Percentiles rank a stretch among this genome's conserved stretches.
phyloP scores from a whole-genome alignment of 148 eudicot genomes.

The Oxyria digyna region DNA sequence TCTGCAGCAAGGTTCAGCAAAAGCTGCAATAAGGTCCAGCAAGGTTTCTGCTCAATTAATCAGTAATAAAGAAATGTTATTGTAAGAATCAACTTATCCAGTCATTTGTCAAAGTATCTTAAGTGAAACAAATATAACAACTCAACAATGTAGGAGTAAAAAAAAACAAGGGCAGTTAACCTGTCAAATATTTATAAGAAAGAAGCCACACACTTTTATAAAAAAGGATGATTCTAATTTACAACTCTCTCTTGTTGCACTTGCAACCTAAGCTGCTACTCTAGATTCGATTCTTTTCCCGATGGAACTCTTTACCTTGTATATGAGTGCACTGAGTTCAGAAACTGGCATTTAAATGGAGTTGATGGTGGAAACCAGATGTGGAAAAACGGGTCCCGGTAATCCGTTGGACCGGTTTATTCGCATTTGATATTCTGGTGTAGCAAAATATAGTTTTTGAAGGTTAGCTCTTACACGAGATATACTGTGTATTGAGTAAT shows the following conservation, averaged over 20 bases:
- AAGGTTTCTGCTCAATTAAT: too few relatives aligned
- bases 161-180: neutral
- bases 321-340: neutral
- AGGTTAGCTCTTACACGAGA: constrained; percentile 1
- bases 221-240: neutral
- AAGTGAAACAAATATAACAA: neutral
- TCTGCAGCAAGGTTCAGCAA: too few relatives aligned
- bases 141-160: neutral
- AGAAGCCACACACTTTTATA: neutral
- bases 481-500: neutral
- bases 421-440: neutral
- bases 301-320: neutral
- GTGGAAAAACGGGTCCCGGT: too few relatives aligned
- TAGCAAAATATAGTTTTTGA: neutral
- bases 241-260: neutral
- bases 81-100: too few relatives aligned
- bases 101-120: neutral
- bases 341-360: neutral
- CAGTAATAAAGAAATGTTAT: too few relatives aligned
- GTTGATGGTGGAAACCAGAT: neutral
- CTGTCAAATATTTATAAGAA: neutral
- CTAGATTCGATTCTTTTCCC: neutral
- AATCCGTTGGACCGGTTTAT: neutral
- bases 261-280: constrained; percentile 1
- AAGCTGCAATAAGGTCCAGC: too few relatives aligned